Conservation (phyloP, 108 stramenopile species). For the Nannochloropsis salina region DNA sequence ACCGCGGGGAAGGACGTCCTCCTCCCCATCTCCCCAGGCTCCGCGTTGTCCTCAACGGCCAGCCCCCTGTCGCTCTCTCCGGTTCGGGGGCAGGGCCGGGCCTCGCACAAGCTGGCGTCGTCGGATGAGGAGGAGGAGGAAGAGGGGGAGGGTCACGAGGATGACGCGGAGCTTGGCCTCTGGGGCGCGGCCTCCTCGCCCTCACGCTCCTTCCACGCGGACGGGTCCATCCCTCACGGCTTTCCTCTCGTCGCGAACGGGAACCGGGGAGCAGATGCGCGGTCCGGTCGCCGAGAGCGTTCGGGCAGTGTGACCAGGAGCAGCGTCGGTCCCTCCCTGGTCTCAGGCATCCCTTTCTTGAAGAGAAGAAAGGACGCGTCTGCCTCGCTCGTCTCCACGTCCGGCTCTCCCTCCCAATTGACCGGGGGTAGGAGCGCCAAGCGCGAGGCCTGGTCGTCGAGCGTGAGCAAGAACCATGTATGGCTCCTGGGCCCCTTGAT, state of each 20-base stretch:
- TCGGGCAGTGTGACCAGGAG: background rate
- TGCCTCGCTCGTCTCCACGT: background rate
- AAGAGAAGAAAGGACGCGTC: background rate
- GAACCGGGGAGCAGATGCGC: background rate
- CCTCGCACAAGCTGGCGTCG: background rate
- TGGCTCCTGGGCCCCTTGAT: background rate
- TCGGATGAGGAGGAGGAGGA: background rate
- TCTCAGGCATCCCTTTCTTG: background rate
- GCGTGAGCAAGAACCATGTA: background rate
- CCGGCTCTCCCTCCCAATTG: background rate
- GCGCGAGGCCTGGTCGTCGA: background rate
- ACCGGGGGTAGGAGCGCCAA: constrained; percentile 1
- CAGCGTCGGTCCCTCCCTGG: background rate
- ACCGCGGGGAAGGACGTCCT: background rate
- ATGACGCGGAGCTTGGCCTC: background rate
- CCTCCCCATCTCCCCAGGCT: background rate
- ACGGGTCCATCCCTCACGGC: background rate
- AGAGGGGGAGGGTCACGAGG: background rate
- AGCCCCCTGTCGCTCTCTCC: constrained; percentile 7
- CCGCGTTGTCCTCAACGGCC: background rate
- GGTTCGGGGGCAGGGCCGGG: background rate
- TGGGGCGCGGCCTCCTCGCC: background rate
- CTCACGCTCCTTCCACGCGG: background rate
- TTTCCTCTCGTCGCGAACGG: background rate
- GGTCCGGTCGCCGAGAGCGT: background rate